Evolutionary conservation across 768 basidiomycete species (phyloP), one percentile per base, ranked within the genome.

Genomic region (Phlebiopsis flavidoalba): DNA sequence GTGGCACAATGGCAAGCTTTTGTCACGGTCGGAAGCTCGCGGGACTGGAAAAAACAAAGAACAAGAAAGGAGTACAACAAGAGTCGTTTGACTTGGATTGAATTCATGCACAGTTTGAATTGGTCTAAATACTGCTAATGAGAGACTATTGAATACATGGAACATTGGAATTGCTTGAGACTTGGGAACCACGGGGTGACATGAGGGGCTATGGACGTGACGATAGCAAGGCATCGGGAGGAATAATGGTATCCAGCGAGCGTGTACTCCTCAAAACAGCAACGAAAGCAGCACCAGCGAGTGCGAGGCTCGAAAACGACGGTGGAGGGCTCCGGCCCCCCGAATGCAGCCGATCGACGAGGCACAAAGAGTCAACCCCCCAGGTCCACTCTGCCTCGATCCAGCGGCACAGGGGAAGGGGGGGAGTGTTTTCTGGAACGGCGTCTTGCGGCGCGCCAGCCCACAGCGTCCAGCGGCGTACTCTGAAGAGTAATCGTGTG

Each of bases 401-500:
- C n/a, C 37, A 37, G 26, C 53, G 24, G 37, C 26, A 53, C 50
- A 31, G 40, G 40, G n/a, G 40, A 43, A 8, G 12, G 40, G 43
- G 36, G 51, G 40, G 54, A 40, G 37, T 12, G 37, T 35, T 43
- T 37, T 55, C 37, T 37, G 54, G 37, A 40, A 45, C 54, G 54
- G 40, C 53, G 37, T 64, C 64, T 68, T 71, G 65, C 68, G 60
- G 60, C 61, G 53, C 69, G 66, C 72, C 70, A 70, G 72, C 74
- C 75, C 70, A 71, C 72, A 66, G 73, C 74, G 46, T 76, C 78
- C 58, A 76, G 74, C 70, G 63, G 65, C 70, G 68, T 31, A 31
- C 26, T 31, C 26, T 6, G 26, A 31, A 71, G 74, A 63, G 65
- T 43, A 69, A 67, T 67, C 62, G 59, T 64, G 11, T 7, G 54